These are phyloP conservation scores for Chaetomiaceae sp. DNA, from an alignment of 2,329 filamentous ascomycete genomes.

Conservation along the genomic window DNA sequence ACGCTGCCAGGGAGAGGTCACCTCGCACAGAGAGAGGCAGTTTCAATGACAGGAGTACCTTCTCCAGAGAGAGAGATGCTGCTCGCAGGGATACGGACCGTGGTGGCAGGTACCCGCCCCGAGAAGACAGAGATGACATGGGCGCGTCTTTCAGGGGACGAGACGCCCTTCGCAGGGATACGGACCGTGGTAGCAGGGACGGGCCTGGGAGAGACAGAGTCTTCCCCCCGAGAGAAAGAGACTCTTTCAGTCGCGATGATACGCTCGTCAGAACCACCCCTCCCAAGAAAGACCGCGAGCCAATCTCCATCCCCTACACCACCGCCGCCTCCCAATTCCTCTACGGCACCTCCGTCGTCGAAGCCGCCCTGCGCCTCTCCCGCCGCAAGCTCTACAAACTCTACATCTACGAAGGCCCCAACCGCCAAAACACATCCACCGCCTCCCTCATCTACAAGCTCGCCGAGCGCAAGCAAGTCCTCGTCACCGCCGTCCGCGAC, in stretches of 20 bases:
- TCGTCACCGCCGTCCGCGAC: slow-evolving; percentile 53
- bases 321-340: slow-evolving; percentile 89
- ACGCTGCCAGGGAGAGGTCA: background rate
- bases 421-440: slow-evolving; percentile 41
- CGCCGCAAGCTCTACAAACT: slow-evolving; percentile 77
- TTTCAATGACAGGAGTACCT: background rate
- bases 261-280: too few species aligned
- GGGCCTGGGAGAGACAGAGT: background rate
- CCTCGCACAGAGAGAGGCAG: background rate
- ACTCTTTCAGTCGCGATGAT: too few species aligned
- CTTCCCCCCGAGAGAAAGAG: too few species aligned
- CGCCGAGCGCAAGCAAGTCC: slow-evolving; percentile 47
- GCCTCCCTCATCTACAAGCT: slow-evolving; percentile 39
- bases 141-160: background rate
- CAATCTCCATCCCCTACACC: slow-evolving; percentile 50
- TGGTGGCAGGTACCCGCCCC: background rate
- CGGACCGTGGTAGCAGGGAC: background rate
- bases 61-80: background rate
- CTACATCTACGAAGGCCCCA: slow-evolving; percentile 65
- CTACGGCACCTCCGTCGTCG: slow-evolving; percentile 77
- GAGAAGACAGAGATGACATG: background rate
- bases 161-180: background rate
- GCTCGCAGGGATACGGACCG: background rate
- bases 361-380: slow-evolving; percentile 65
- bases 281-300: slow-evolving; percentile 5